Conservation (phyloP, 2,329 filamentous ascomycete genomes). For the Ophioceras dolichostomum region DNA sequence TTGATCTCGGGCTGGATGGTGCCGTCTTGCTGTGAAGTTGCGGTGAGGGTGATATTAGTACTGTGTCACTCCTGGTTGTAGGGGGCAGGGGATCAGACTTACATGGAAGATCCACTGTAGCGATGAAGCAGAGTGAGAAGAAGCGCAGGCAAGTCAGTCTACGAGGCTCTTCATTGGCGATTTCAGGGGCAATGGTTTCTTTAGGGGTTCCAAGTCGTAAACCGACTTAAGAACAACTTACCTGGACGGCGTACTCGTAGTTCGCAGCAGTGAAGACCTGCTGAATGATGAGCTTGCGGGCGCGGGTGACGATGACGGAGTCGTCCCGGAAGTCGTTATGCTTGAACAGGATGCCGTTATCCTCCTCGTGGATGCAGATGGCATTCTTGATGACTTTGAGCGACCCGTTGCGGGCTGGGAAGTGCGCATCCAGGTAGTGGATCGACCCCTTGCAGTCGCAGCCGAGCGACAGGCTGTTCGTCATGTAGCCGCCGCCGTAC, state of each 20-base stretch:
- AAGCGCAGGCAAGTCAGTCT: no score
- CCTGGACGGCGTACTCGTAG: conserved; percentile 66
- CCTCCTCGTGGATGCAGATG: conserved; percentile 91
- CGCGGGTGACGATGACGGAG: conserved; percentile 74
- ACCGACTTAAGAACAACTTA: conserved; percentile 5
- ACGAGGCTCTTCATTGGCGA: no score
- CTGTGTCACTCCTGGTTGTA: background rate
- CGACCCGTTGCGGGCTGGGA: conserved; percentile 67
- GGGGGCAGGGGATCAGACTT: conserved; percentile 5
- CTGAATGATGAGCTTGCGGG: conserved; percentile 73
- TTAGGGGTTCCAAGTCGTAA: background rate
- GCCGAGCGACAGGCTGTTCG: conserved; percentile 62
- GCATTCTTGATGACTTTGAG: conserved; percentile 81
- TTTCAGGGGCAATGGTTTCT: no score
- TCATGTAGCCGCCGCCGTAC: conserved; percentile 67
- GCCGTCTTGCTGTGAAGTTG: conserved; percentile 53
- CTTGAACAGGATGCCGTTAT: conserved; percentile 85
- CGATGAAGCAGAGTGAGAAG: conserved; percentile 35
- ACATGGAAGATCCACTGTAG: conserved; percentile 72
- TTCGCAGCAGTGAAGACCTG: conserved; percentile 94
- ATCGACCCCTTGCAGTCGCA: conserved; percentile 87
- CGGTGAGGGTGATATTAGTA: no score
- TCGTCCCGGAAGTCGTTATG: conserved; percentile 90
- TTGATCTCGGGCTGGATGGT: conserved; percentile 88
- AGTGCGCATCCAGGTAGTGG: conserved; percentile 81